Evolutionary conservation across 2,329 filamentous ascomycete genomes (phyloP), one percentile per base, ranked within the genome.

Genomic region (Rachicladosporium sp.): DNA sequence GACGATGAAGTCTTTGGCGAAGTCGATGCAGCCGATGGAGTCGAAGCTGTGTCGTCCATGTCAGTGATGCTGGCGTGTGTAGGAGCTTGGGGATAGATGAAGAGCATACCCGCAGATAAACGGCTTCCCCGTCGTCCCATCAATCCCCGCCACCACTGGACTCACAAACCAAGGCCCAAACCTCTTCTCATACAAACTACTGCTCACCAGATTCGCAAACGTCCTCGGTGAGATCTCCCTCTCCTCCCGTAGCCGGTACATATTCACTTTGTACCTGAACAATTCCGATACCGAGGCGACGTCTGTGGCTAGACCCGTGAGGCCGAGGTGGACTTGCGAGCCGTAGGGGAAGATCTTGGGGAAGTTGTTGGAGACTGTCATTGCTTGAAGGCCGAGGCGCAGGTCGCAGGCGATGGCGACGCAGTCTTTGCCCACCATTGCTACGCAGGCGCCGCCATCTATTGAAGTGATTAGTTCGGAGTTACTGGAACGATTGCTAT

Each of bases 371-470:
- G 87, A 95, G 44, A 98, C 84, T 47, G 91, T 98, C 60, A 98
- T 75, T 59, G 91, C 76, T 70, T 98, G 91, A 60, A 96, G 80
- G 57, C 91, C 91, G 51, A 98, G 85, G 49, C 91, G 89, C 51
- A 98, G 85, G 68, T 98, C 91, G 73, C 91, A 98, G 63, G 91
- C 91, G 62, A 98, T 96, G 67, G 91, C 91, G 46, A 98, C 91
- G 67, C 91, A 98, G 78, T 96, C 88, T 70, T 98, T 96, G 72
- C 91, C 91, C 50, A 94, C 88, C 91, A 96, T 96, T 66, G 89
- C 89, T 52, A 96, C 87, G 68, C 82, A 89, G 70, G 89, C 89
- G 64, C 89, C 89, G 69, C 89, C 89, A 65, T 80, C 76, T 78
- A 49, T 30, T n/a, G n/a, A 32, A 19, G 51, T 42, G 15, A 19